Base-by-base conservation (phyloP, 2,329 filamentous ascomycete genomes). In the Arthrobotrys entomopaga region DNA sequence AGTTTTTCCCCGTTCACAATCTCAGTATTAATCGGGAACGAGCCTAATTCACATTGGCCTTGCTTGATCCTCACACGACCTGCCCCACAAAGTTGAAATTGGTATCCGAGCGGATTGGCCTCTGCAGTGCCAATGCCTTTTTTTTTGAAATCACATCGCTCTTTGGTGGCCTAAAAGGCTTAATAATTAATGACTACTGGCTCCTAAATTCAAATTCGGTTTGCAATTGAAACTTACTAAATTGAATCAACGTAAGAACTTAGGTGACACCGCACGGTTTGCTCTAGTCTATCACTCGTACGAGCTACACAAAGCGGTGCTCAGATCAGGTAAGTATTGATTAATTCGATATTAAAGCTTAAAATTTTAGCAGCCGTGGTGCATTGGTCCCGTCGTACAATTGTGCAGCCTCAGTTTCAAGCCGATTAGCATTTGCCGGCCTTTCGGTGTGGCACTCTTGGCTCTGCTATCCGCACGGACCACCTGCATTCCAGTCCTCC, bases 401-500 rank as follows among this genome's bases (percentile, higher is more conserved):
- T 59, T 59, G 16, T 5, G 42, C 42, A 46, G 16, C 46, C 46
- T 22, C 46, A 50, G 19, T 20, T 13, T 13, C 26, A 40, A 56
- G 26, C 29, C 13, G 20, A 22, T 22, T 48, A 10, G 6, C 15
- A 48, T 48, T 49, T 56, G 42, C 43, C 46, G 65, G 61, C 60
- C 65, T 56, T 61, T 60, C 49, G 65, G 49, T 24, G 56, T 48
- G 56, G 65, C 65, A 69, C 56, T 22, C 6, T 43, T 42, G 49
- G 56, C 65, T 49, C n/a, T n/a, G n/a, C n/a, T 34, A n/a, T 22
- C 38, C 56, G 65, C 65, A 69, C 65, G 40, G 65, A 69, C 56
- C 65, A 67, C 16, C 1, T 13, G 42, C 42, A 22, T 67, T 67
- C 54, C 54, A 22, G 34, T 5, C 19, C 20, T 69, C 65, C 49